Evolutionary conservation across 2,329 filamentous ascomycete species (phyloP).

Genomic region (Xylariaceae sp.): DNA sequence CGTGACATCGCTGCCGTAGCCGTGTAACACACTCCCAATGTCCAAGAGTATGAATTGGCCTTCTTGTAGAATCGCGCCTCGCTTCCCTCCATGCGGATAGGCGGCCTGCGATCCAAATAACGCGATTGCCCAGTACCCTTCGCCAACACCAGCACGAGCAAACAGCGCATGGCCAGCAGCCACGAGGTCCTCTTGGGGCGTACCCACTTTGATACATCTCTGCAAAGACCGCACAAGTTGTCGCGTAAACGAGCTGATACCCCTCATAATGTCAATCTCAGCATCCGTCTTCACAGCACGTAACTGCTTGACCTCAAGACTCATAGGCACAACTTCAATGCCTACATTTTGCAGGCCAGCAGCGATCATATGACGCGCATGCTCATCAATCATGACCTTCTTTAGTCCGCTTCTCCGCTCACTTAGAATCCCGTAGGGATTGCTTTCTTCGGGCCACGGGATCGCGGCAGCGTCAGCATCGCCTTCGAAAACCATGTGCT

Average conservation of each 20-base stretch:
- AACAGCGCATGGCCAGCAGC: constrained; percentile 20
- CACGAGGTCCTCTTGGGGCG: constrained; percentile 26
- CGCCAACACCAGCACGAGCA: constrained; percentile 23
- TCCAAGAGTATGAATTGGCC: constrained; percentile 29
- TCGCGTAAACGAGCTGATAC: constrained; percentile 28
- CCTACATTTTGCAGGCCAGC: constrained; percentile 24
- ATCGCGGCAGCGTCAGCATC: constrained; percentile 23
- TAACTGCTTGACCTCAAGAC: constrained; percentile 21
- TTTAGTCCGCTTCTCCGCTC: constrained; percentile 11
- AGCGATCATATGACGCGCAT: constrained; percentile 28
- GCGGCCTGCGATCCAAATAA: constrained; percentile 28
- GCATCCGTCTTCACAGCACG: constrained; percentile 27
- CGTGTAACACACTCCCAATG: constrained; percentile 27
- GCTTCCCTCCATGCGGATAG: constrained; percentile 28
- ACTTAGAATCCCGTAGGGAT: constrained; percentile 25
- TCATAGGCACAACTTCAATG: constrained; percentile 28
- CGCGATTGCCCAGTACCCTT: constrained; percentile 28
- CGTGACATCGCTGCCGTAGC: constrained; percentile 29
- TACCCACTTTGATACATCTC: constrained; percentile 22
- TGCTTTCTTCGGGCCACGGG: constrained; percentile 26
- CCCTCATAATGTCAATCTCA: constrained; percentile 25
- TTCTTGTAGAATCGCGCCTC: constrained; percentile 22
- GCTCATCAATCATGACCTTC: constrained; percentile 29
- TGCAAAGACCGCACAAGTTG: constrained; percentile 27
- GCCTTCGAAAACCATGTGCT: constrained; percentile 27